Evolutionary conservation across 129 eudicot genomes (phyloP).

Genomic region (Escallonia rubra): DNA sequence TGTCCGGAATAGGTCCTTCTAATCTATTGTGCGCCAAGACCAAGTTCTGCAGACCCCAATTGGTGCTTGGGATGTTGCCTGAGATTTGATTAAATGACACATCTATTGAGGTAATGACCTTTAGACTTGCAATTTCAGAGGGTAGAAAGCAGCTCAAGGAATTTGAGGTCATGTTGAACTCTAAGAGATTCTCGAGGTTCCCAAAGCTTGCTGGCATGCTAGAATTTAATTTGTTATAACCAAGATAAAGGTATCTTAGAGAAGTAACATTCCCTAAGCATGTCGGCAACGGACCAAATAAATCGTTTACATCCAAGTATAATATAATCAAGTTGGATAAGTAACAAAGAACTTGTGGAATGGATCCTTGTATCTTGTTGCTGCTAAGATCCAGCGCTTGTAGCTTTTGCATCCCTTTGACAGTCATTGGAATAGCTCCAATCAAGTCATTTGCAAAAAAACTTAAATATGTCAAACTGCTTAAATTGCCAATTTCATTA

Average conservation of each 20-base stretch:
- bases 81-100: slow-evolving; percentile 13
- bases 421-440: too few species aligned
- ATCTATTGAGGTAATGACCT: not conserved
- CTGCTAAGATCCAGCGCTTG: too few species aligned
- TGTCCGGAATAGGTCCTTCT: too few species aligned
- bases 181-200: slow-evolving; percentile 6
- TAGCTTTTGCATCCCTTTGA: too few species aligned
- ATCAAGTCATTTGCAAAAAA: too few species aligned
- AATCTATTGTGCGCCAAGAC: not conserved
- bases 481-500: too few species aligned
- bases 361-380: too few species aligned
- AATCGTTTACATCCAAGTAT: too few species aligned
- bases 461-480: too few species aligned
- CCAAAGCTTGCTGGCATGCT: slow-evolving; percentile 4
- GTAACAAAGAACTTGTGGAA: too few species aligned
- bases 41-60: not conserved
- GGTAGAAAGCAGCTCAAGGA: not conserved
- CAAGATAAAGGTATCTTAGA: not conserved
- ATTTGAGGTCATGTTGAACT: slow-evolving; percentile 4
- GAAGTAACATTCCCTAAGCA: not conserved
- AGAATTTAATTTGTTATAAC: slow-evolving; percentile 1
- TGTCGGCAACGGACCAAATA: slow-evolving; percentile 3
- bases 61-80: slow-evolving; percentile 3
- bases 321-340: too few species aligned
- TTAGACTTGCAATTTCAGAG: not conserved